A percentile compares a stretch with the other conserved stretches of the same genome.
Conservation (phyloP, 148 eudicot genomes). For the Amaranthus hypochondriacus region DNA sequence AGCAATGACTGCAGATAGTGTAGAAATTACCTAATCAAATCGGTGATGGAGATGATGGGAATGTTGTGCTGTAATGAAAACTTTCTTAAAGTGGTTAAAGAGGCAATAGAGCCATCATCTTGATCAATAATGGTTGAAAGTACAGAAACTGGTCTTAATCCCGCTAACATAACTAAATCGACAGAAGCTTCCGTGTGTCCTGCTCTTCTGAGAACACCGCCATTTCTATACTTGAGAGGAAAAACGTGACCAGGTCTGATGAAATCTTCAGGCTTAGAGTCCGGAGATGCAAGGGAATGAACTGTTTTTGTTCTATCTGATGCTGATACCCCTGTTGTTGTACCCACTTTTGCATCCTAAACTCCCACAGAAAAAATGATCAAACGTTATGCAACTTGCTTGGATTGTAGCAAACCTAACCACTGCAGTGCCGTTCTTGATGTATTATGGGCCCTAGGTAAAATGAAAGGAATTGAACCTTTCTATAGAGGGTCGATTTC, state of each 20-base stretch:
- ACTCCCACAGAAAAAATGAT: background rate
- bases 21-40: conserved; percentile 66
- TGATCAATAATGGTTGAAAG: conserved; percentile 65
- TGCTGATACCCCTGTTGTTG: conserved; percentile 81
- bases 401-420: no score
- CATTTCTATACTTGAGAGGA: conserved; percentile 78
- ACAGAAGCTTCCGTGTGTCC: conserved; percentile 97
- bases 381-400: background rate
- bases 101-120: conserved; percentile 72
- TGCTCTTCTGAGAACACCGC: conserved; percentile 80
- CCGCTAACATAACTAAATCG: conserved; percentile 73
- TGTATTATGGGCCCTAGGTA: no score
- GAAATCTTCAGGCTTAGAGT: conserved; percentile 71
- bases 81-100: conserved; percentile 42
- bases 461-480: no score
- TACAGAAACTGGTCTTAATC: conserved; percentile 62
- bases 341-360: conserved; percentile 78
- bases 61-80: conserved; percentile 52
- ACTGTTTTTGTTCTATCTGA: conserved; percentile 84
- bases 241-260: conserved; percentile 89
- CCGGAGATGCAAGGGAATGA: conserved; percentile 55
- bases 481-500: no score
- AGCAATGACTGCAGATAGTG: background rate
- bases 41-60: conserved; percentile 74
- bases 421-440: background rate